These are phyloP conservation scores for Phytopythium ostracodes DNA, from an alignment of 352 stramenopile species.

Conservation along the genomic window DNA sequence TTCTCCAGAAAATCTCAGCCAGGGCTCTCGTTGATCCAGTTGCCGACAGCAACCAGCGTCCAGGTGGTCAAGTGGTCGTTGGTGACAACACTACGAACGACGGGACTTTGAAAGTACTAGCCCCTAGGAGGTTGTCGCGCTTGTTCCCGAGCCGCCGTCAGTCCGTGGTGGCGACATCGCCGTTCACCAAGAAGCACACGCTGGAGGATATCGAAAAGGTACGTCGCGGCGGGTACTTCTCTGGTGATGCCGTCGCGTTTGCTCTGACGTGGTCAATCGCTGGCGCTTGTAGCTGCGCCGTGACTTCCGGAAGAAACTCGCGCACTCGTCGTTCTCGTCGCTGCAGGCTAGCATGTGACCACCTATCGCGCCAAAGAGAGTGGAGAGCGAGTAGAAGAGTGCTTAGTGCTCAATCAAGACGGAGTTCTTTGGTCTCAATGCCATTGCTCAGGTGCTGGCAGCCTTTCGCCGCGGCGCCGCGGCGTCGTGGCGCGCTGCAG, in stretches of 20 bases:
- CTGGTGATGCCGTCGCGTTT: not conserved
- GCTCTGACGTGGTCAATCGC: too few relatives aligned
- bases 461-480: too few relatives aligned
- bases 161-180: not conserved
- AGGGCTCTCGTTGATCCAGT: not conserved
- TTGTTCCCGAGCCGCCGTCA: not conserved
- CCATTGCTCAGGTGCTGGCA: too few relatives aligned
- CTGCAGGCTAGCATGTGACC: slow-evolving; percentile 4
- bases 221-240: not conserved
- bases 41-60: not conserved
- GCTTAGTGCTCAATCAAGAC: too few relatives aligned
- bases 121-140: not conserved
- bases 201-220: not conserved
- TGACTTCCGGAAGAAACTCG: slow-evolving; percentile 4
- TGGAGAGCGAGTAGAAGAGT: too few relatives aligned
- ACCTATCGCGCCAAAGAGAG: not conserved
- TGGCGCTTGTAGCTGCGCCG: not conserved
- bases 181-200: not conserved
- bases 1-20: slow-evolving; percentile 18
- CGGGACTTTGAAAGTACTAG: not conserved
- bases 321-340: slow-evolving; percentile 2
- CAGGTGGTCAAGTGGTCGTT: not conserved
- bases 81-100: not conserved
- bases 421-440: too few relatives aligned
- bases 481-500: too few relatives aligned